Conservation (phyloP, 2,329 filamentous ascomycete species). For the Neoscytalidium dimidiatum region DNA sequence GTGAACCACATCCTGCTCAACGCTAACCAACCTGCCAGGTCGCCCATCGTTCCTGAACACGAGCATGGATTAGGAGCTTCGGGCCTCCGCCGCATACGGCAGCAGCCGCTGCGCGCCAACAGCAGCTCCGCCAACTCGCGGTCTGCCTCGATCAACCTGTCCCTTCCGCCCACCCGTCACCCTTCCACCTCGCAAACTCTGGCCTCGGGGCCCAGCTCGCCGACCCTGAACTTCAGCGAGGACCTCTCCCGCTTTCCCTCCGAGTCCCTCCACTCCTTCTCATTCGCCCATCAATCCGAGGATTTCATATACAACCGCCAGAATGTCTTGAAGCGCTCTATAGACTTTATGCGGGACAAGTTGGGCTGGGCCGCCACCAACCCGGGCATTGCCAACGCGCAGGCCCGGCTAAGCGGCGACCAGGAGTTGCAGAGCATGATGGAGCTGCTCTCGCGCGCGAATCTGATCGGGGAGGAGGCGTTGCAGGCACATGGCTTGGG, state of each 20-base stretch:
- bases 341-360: conserved; percentile 95
- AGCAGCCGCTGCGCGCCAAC: conserved; percentile 68
- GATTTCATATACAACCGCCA: conserved; percentile 89
- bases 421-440: conserved; percentile 87
- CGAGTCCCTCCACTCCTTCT: conserved; percentile 97
- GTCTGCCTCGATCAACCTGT: conserved; percentile 70
- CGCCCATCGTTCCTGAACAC: conserved; percentile 79
- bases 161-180: conserved; percentile 53
- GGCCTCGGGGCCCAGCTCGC: conserved; percentile 67
- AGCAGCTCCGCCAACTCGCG: conserved; percentile 50
- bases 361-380: conserved; percentile 78
- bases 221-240: conserved; percentile 73
- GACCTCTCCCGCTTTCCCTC: conserved; percentile 91
- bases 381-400: conserved; percentile 76
- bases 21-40: conserved; percentile 34
- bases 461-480: conserved; percentile 71
- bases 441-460: conserved; percentile 80
- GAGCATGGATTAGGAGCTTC: conserved; percentile 84
- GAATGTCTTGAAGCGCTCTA: conserved; percentile 86
- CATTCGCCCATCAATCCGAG: conserved; percentile 93
- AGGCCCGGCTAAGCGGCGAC: conserved; percentile 80
- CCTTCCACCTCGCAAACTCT: conserved; percentile 51
- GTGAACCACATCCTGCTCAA: not conserved
- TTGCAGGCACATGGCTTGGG: conserved; percentile 53
- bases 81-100: conserved; percentile 89